Percentiles rank a stretch among this genome's conserved stretches.
phyloP scores from a whole-genome alignment of 1,284 basidiomycete genomes.

The Ustilago crameri region DNA sequence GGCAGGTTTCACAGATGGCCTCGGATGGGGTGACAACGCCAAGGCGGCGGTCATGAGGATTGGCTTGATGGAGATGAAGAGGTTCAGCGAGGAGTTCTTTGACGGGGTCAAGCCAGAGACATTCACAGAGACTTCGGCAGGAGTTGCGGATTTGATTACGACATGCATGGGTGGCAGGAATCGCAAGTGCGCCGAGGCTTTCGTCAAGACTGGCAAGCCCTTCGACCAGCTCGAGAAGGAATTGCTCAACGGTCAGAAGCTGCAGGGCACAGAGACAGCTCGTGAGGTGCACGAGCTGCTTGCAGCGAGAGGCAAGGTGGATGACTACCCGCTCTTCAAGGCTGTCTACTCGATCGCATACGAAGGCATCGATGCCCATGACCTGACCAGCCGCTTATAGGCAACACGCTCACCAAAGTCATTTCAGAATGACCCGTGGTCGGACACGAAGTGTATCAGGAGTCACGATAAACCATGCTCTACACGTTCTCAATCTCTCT shows the following conservation, averaged over 20 bases:
- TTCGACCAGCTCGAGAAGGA: constrained; percentile 73
- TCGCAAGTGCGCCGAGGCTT: constrained; percentile 72
- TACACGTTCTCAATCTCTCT: background rate
- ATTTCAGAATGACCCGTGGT: background rate
- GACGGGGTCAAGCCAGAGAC: constrained; percentile 72
- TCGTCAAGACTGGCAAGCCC: constrained; percentile 72
- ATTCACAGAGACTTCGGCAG: constrained; percentile 72
- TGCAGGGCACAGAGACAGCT: constrained; percentile 73
- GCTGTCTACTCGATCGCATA: constrained; percentile 69
- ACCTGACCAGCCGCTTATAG: constrained; percentile 67
- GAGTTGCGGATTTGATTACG: constrained; percentile 74
- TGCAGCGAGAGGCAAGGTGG: constrained; percentile 70
- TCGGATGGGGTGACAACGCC: constrained; percentile 73
- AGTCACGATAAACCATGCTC: background rate
- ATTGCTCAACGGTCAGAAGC: constrained; percentile 73
- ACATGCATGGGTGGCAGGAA: constrained; percentile 74
- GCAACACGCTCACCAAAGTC: background rate
- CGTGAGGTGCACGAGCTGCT: constrained; percentile 72
- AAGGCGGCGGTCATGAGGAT: constrained; percentile 74
- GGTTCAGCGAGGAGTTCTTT: constrained; percentile 73
- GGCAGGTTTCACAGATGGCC: constrained; percentile 73
- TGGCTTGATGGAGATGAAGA: constrained; percentile 69
- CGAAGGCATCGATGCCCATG: constrained; percentile 67
- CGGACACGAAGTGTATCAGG: background rate
- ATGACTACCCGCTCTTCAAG: constrained; percentile 73